phyloP scores from a whole-genome alignment of 2,329 filamentous ascomycete genomes.

The Fusarium bactridioides region DNA sequence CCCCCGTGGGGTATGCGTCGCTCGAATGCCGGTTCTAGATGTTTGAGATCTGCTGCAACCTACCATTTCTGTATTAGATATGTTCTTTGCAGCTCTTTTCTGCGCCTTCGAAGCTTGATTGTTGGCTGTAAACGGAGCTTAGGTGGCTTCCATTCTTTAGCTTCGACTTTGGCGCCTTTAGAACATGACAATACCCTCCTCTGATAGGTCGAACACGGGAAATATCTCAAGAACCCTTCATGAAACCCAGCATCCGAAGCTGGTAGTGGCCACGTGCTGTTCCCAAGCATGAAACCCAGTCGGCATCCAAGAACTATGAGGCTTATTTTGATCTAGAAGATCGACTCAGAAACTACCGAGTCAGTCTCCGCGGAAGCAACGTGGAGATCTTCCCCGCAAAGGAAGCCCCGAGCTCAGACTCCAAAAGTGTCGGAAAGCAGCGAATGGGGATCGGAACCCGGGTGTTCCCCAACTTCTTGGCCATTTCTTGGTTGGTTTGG shows the following conservation, averaged over 20 bases:
- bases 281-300: neutral
- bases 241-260: neutral
- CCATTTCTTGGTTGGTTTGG: neutral
- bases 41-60: neutral
- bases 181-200: neutral
- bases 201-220: neutral
- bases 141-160: neutral
- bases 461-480: neutral
- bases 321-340: neutral
- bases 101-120: neutral
- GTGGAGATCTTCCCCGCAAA: constrained; percentile 15
- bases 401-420: neutral
- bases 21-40: neutral
- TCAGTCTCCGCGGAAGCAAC: neutral
- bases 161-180: neutral
- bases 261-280: neutral
- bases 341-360: neutral
- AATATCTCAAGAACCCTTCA: neutral
- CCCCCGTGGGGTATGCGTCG: neutral
- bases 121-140: neutral
- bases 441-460: constrained; percentile 13
- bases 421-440: neutral
- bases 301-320: neutral
- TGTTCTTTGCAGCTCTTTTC: neutral
- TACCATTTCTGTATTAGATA: neutral